A percentile compares a stretch with the other conserved stretches of the same genome.
These are phyloP conservation scores for Aspergillus biplanus DNA, from an alignment of 495 filamentous ascomycete genomes.

Conservation along the genomic window DNA sequence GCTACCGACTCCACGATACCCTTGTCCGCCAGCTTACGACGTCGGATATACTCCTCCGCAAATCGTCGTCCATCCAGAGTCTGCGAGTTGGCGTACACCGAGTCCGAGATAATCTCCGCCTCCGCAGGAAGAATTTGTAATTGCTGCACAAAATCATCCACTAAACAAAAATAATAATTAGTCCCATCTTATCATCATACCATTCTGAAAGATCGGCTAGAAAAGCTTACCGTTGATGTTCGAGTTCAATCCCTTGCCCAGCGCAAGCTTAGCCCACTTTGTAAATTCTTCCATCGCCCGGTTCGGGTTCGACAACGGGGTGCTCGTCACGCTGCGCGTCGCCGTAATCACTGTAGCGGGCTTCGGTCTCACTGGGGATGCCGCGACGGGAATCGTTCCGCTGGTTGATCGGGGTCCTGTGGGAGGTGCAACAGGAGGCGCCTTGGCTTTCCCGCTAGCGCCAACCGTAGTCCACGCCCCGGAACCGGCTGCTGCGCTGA, in stretches of 20 bases:
- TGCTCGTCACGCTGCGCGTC: slow-evolving; percentile 41
- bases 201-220: background rate
- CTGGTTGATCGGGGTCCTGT: slow-evolving; percentile 61
- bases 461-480: slow-evolving; percentile 95
- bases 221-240: slow-evolving; percentile 59
- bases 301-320: slow-evolving; percentile 49
- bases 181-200: background rate
- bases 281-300: slow-evolving; percentile 84
- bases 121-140: slow-evolving; percentile 78
- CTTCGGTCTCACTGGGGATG: slow-evolving; percentile 44
- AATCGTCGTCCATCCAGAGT: slow-evolving; percentile 92
- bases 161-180: slow-evolving; percentile 43
- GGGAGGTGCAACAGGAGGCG: slow-evolving; percentile 57
- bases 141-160: slow-evolving; percentile 77
- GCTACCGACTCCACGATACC: slow-evolving; percentile 68
- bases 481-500: slow-evolving; percentile 36
- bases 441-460: slow-evolving; percentile 89
- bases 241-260: slow-evolving; percentile 63
- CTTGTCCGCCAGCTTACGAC: slow-evolving; percentile 88
- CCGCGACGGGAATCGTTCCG: slow-evolving; percentile 46
- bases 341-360: slow-evolving; percentile 36
- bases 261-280: slow-evolving; percentile 82
- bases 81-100: slow-evolving; percentile 80
- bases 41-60: slow-evolving; percentile 89
- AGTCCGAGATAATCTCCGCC: slow-evolving; percentile 80